phyloP scores from a whole-genome alignment of 768 basidiomycete species.

The Collybiopsis luxurians region DNA sequence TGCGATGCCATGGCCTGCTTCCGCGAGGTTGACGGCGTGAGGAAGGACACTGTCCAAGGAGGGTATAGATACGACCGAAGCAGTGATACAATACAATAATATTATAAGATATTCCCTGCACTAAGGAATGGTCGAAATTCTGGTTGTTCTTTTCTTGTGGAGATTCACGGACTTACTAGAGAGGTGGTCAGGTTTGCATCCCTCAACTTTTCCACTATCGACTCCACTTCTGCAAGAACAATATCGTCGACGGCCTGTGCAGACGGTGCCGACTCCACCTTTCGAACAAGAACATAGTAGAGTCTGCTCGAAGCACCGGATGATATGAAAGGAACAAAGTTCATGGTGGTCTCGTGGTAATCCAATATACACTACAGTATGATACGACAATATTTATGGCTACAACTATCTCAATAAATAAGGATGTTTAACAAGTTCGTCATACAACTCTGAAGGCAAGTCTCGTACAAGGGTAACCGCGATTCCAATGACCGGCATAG shows the following conservation, averaged over 20 bases:
- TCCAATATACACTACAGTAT: background rate
- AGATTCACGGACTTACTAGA: slow-evolving; percentile 41
- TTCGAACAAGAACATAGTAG: slow-evolving; percentile 75
- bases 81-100: slow-evolving; percentile 66
- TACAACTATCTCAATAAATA: slow-evolving; percentile 44
- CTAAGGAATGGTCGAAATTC: slow-evolving; percentile 18
- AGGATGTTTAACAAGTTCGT: slow-evolving; percentile 86
- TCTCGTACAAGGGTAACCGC: slow-evolving; percentile 94
- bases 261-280: slow-evolving; percentile 61
- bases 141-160: slow-evolving; percentile 14
- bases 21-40: slow-evolving; percentile 76
- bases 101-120: slow-evolving; percentile 67
- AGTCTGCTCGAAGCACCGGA: slow-evolving; percentile 76
- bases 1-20: slow-evolving; percentile 55
- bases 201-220: slow-evolving; percentile 51
- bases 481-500: slow-evolving; percentile 84
- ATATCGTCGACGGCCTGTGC: slow-evolving; percentile 58
- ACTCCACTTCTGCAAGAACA: slow-evolving; percentile 56
- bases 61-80: slow-evolving; percentile 38
- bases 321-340: slow-evolving; percentile 60
- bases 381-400: background rate
- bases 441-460: slow-evolving; percentile 81
- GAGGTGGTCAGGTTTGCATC: slow-evolving; percentile 39
- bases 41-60: slow-evolving; percentile 68
- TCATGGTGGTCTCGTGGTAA: background rate